phyloP scores from a whole-genome alignment of 768 basidiomycete species.

The Hortiboletus flavorubellus region DNA sequence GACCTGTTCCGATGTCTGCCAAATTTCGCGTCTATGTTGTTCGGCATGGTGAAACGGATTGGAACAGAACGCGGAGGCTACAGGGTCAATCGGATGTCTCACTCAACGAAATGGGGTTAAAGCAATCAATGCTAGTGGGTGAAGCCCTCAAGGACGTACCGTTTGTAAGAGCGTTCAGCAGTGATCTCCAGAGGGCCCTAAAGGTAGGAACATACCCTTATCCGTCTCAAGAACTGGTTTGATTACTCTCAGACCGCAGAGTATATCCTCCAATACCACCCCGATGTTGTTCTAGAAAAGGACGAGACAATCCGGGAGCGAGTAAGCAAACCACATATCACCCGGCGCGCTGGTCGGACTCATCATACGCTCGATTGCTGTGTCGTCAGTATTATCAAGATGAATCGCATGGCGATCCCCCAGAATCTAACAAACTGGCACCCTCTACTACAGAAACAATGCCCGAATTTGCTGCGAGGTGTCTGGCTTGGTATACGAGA shows the following conservation, averaged over 20 bases:
- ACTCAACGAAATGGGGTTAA: slow-evolving; percentile 57
- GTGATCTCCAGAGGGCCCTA: slow-evolving; percentile 62
- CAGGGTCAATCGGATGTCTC: slow-evolving; percentile 70
- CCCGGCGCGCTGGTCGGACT: background rate
- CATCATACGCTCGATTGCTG: background rate
- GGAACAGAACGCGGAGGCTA: slow-evolving; percentile 54
- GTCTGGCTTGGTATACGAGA: slow-evolving; percentile 1
- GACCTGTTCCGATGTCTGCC: slow-evolving; percentile 15
- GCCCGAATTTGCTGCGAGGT: background rate
- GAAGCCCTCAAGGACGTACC: slow-evolving; percentile 47
- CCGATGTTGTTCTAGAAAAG: background rate
- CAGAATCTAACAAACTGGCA: background rate
- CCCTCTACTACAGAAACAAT: background rate
- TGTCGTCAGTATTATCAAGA: background rate
- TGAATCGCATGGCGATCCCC: background rate
- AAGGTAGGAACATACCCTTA: slow-evolving; percentile 43
- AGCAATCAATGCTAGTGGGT: slow-evolving; percentile 45
- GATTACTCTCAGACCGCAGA: background rate
- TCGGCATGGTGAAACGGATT: slow-evolving; percentile 72
- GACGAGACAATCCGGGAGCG: background rate
- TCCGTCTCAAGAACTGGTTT: background rate
- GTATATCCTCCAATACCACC: background rate
- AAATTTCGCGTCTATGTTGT: slow-evolving; percentile 54
- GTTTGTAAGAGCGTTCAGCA: slow-evolving; percentile 56
- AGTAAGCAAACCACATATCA: background rate